Evolutionary conservation across 176 grass and related monocot species (phyloP).

Genomic region (Puccinellia tenuiflora): DNA sequence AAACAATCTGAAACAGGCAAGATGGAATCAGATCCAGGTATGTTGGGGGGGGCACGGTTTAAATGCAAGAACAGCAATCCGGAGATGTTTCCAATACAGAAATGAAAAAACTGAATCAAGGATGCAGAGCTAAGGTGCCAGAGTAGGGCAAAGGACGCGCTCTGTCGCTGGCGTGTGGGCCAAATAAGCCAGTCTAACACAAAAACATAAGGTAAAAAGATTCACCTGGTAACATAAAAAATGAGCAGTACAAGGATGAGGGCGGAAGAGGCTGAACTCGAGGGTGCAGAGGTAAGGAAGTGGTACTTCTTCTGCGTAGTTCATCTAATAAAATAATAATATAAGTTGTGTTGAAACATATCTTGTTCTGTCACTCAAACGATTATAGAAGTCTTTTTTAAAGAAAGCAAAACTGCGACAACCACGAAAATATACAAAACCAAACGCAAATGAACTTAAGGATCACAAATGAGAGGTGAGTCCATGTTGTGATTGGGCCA

Average conservation of each 20-base stretch:
- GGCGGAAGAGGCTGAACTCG: not conserved
- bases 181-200: not conserved
- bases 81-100: not conserved
- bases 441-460: not conserved
- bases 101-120: not conserved
- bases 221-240: not conserved
- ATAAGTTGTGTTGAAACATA: not conserved
- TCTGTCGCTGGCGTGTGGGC: not conserved
- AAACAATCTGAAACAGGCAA: conserved; percentile 1
- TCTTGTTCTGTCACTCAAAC: not conserved
- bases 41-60: not conserved
- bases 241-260: not conserved
- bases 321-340: not conserved
- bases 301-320: not conserved
- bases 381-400: not conserved
- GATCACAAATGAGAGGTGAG: not conserved
- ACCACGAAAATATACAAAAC: not conserved
- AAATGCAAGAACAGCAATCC: not conserved
- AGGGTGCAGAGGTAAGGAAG: not conserved
- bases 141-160: not conserved
- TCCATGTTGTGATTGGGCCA: not conserved
- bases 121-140: not conserved
- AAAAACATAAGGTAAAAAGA: not conserved
- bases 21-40: not conserved
- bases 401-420: not conserved